Evolutionary conservation across 306 rosid genomes (phyloP), one percentile per base, ranked within the genome.

Genomic region (Lagenaria siceraria): DNA sequence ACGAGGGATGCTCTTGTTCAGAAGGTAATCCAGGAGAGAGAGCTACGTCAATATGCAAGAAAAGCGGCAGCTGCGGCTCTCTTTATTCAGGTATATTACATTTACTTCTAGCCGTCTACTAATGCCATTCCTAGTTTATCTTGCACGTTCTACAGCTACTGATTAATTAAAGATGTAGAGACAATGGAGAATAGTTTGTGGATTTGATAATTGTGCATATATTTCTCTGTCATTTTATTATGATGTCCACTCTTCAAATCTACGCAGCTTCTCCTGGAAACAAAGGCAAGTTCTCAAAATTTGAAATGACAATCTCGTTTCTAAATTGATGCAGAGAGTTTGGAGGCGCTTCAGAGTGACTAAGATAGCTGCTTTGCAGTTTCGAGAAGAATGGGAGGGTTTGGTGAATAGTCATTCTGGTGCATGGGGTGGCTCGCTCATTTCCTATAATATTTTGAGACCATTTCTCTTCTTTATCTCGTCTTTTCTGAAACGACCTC

Each of bases 1-100:
- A 88, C 99, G 54, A 85, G 99, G 78, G 99, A 90, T 69, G 97
- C 88, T 14, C 93, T 95, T 80, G 96, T 92, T 36, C 90, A 90
- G 85, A 89, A 90, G 87, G 93, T 95, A 52, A 82, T 92, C 17
- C 91, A 81, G 70, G 97, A 95, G 85, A 85, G 98, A 85, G 96
- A 95, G 84, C 92, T 89, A 69, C 96, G 98, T 51, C 88, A 86
- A 71, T 84, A 90, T 79, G 97, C 97, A 1, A 87, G 90, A 76
- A 90, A 93, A 71, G 96, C 97, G 76, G 79, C 90, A 19, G 88
- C 97, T 29, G 90, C 97, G 60, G 92, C 94, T 74, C 87, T 95
- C 85, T 89, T 92, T 83, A 79, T 95, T 81, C 98, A 95, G 98
- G 98, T 95, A 24, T 60, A 8, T 76, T 55, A 11, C 52, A 13